phyloP scores from a whole-genome alignment of 208 protist species.

The Phytomonas serpens region DNA sequence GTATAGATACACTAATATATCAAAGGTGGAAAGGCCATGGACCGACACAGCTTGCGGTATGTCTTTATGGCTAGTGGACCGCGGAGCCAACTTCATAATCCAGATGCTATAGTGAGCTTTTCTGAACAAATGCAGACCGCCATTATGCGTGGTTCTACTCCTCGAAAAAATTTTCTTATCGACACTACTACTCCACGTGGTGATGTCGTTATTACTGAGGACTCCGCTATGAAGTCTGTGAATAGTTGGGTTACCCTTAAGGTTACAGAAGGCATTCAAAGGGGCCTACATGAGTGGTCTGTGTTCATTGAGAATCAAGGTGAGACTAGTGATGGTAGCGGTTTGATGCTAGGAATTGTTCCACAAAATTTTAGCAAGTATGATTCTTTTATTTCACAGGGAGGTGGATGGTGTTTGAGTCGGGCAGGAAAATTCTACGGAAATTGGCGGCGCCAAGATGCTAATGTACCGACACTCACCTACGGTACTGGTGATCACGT shows the following conservation, averaged over 20 bases:
- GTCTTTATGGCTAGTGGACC: slow-evolving; percentile 65
- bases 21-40: slow-evolving; percentile 27
- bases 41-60: slow-evolving; percentile 70
- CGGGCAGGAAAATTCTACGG: slow-evolving; percentile 91
- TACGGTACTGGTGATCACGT: slow-evolving; percentile 87
- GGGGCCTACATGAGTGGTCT: slow-evolving; percentile 88
- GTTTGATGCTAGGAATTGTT: slow-evolving; percentile 90
- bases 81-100: slow-evolving; percentile 57
- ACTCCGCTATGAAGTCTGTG: slow-evolving; percentile 83
- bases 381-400: slow-evolving; percentile 91
- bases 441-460: slow-evolving; percentile 82
- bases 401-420: slow-evolving; percentile 88
- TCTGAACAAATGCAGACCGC: slow-evolving; percentile 63
- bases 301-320: slow-evolving; percentile 89
- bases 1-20: neutral
- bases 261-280: slow-evolving; percentile 80
- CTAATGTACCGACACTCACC: slow-evolving; percentile 30
- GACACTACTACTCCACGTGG: slow-evolving; percentile 84
- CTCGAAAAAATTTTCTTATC: slow-evolving; percentile 81
- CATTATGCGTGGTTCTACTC: slow-evolving; percentile 54
- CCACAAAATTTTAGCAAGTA: slow-evolving; percentile 86
- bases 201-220: slow-evolving; percentile 85
- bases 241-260: slow-evolving; percentile 90
- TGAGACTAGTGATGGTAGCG: slow-evolving; percentile 87
- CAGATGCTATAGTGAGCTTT: slow-evolving; percentile 52